These are phyloP conservation scores for Elongisporangium anandrum DNA, from an alignment of 352 stramenopile species.

Conservation along the genomic window DNA sequence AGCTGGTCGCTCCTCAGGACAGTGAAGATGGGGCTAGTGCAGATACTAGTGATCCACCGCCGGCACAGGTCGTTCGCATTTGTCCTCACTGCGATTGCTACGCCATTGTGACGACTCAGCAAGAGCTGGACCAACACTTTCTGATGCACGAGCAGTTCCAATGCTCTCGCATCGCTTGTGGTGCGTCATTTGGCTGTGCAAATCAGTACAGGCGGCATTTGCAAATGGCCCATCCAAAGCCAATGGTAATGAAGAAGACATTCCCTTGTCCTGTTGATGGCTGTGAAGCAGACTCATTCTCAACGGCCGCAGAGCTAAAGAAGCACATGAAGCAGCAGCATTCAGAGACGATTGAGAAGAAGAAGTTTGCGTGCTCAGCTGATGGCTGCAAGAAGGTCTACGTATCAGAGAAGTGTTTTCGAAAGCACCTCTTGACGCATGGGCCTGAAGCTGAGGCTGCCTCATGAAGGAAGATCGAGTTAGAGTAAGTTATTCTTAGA, in stretches of 20 bases:
- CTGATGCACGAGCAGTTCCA: constrained; percentile 20
- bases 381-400: constrained; percentile 36
- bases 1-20: constrained; percentile 2
- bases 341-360: neutral
- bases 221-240: constrained; percentile 8
- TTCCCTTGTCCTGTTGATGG: neutral
- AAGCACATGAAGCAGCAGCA: neutral
- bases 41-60: neutral
- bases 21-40: constrained; percentile 1
- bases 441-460: neutral
- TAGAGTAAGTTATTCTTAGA: neutral
- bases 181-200: constrained; percentile 20
- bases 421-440: constrained; percentile 14
- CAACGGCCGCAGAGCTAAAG: neutral
- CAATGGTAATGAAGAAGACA: neutral
- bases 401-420: constrained; percentile 25
- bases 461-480: neutral
- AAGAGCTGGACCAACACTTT: constrained; percentile 17
- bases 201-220: constrained; percentile 27
- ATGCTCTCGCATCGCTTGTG: constrained; percentile 20
- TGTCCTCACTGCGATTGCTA: constrained; percentile 36
- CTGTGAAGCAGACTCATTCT: neutral
- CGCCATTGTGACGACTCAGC: constrained; percentile 18
- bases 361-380: constrained; percentile 18
- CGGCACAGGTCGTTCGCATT: constrained; percentile 17